A percentile compares a stretch with the other conserved stretches of the same genome.
Conservation (phyloP, 2,329 filamentous ascomycete genomes). For the Alternaria sp. region DNA sequence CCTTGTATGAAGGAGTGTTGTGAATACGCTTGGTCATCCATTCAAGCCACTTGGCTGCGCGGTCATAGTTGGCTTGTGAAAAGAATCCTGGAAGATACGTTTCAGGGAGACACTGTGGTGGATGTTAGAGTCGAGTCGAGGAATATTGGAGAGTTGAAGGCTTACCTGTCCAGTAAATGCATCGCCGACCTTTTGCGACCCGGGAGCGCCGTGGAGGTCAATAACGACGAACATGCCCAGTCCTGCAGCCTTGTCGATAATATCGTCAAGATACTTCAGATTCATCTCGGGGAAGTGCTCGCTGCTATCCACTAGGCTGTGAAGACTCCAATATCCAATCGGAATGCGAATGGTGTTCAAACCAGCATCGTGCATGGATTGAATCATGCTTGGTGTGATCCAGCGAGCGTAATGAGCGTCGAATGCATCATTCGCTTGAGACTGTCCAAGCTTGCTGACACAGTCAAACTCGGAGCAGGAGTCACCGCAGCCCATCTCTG, state of each 20-base stretch:
- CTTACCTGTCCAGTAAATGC: conserved; percentile 56
- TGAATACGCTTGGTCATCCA: conserved; percentile 64
- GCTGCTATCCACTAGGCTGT: conserved; percentile 56
- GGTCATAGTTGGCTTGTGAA: conserved; percentile 61
- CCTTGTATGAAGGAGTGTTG: conserved; percentile 55
- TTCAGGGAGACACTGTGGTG: conserved; percentile 24
- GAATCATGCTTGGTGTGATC: conserved; percentile 58
- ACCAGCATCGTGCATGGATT: conserved; percentile 56
- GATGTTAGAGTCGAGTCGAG: background rate
- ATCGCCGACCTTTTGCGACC: conserved; percentile 56
- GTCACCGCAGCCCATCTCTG: conserved; percentile 54
- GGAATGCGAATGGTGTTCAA: conserved; percentile 63
- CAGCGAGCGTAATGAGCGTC: conserved; percentile 59
- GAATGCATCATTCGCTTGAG: conserved; percentile 55
- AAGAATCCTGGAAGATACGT: conserved; percentile 61
- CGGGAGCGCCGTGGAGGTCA: conserved; percentile 60
- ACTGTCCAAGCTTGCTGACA: conserved; percentile 56
- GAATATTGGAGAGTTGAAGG: background rate
- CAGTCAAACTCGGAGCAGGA: conserved; percentile 62
- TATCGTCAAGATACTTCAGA: conserved; percentile 54
- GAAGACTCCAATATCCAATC: conserved; percentile 63
- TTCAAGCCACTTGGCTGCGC: conserved; percentile 60
- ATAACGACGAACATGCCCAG: conserved; percentile 62
- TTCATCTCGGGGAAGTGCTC: conserved; percentile 61
- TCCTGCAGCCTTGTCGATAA: conserved; percentile 58